phyloP scores from a whole-genome alignment of 2,329 filamentous ascomycete genomes.

The Neopestalotiopsis rosae region DNA sequence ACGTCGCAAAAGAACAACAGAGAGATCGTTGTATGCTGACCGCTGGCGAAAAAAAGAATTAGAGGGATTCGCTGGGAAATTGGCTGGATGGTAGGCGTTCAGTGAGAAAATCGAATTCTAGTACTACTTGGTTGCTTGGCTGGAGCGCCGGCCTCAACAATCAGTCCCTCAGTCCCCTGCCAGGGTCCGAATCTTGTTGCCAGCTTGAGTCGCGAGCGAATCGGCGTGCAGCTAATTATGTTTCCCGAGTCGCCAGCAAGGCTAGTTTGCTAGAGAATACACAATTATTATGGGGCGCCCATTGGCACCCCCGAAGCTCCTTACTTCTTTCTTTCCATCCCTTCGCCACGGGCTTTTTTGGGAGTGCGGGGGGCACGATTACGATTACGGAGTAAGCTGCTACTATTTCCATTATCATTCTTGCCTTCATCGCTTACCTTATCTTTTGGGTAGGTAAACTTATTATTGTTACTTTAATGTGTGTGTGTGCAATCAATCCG shows the following conservation, averaged over 20 bases:
- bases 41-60: background rate
- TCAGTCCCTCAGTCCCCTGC: background rate
- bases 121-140: background rate
- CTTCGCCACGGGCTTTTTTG: background rate
- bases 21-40: background rate
- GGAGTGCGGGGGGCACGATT: background rate
- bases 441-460: no score
- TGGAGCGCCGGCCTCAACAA: slow-evolving; percentile 2
- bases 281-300: background rate
- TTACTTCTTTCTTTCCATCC: background rate
- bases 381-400: background rate
- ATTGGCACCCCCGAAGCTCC: background rate
- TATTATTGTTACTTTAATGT: no score
- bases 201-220: background rate
- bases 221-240: slow-evolving; percentile 13
- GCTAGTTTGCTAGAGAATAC: background rate
- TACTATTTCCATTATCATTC: background rate
- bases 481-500: no score
- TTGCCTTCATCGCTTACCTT: no score
- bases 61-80: background rate
- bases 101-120: slow-evolving; percentile 3
- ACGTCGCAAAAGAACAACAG: background rate
- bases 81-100: background rate
- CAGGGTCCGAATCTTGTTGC: background rate
- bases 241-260: background rate